A percentile compares a stretch with the other conserved stretches of the same genome.
Conservation (phyloP, 371 early-diverging fungal genomes). For the Mucor plumbeus region DNA sequence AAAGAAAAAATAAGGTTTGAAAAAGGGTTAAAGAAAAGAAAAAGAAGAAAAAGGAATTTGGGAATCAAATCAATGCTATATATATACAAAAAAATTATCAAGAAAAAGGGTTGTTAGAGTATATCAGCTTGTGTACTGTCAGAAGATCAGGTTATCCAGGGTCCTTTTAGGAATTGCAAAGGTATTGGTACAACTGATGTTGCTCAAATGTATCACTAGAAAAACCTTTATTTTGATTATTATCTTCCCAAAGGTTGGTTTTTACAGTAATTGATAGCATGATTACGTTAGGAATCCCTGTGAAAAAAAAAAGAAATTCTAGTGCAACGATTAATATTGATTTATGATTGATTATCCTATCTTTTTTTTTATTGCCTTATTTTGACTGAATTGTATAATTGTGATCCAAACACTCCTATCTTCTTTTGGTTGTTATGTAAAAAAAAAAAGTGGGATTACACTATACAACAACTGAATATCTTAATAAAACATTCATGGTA, state of each 20-base stretch:
- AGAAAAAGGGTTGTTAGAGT: constrained; percentile 15
- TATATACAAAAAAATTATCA: neutral
- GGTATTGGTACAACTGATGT: constrained; percentile 23
- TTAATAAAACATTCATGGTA: too few species aligned
- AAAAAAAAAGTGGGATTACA: too few species aligned
- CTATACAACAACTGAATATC: too few species aligned
- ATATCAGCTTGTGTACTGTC: neutral
- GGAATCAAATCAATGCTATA: neutral
- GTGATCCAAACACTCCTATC: constrained; percentile 6
- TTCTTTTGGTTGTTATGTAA: too few species aligned
- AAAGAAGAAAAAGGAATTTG: constrained; percentile 12
- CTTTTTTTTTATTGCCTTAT: constrained; percentile 1
- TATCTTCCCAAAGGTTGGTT: constrained; percentile 17
- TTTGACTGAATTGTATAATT: constrained; percentile 2
- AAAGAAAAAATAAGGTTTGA: neutral
- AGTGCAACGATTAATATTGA: constrained; percentile 1
- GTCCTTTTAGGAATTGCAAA: constrained; percentile 22
- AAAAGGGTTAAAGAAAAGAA: constrained; percentile 12
- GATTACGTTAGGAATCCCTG: constrained; percentile 28
- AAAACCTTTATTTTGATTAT: constrained; percentile 1
- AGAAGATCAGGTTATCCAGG: constrained; percentile 29
- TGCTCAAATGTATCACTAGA: constrained; percentile 24
- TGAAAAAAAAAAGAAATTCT: constrained; percentile 21
- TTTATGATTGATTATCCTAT: constrained; percentile 15
- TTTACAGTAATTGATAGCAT: constrained; percentile 5